Conservation (phyloP, 257 asterid genomes). For the Nicotiana paniculata region DNA sequence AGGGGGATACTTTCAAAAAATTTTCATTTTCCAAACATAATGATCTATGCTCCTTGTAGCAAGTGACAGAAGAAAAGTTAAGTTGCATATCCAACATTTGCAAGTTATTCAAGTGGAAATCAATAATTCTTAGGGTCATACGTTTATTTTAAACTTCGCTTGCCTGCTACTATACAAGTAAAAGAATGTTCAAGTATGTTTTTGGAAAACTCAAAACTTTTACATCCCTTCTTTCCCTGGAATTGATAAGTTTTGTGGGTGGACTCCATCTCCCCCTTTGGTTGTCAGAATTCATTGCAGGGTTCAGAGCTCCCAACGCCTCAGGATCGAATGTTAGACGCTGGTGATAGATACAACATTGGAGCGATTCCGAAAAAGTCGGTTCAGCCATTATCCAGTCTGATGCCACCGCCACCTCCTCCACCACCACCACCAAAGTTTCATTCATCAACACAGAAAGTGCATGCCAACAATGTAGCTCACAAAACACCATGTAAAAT, state of each 20-base stretch:
- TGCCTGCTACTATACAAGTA: background rate
- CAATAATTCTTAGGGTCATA: background rate
- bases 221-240: conserved; percentile 15
- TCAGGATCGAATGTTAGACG: conserved; percentile 58
- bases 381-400: conserved; percentile 31
- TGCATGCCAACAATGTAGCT: conserved; percentile 20
- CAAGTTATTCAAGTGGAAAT: background rate
- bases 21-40: background rate
- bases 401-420: conserved; percentile 23
- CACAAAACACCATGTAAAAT: conserved; percentile 29
- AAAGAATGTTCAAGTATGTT: background rate
- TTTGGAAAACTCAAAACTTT: background rate
- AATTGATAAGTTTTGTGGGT: conserved; percentile 37
- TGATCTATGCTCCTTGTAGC: background rate
- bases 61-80: background rate
- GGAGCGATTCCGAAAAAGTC: conserved; percentile 29
- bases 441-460: conserved; percentile 26
- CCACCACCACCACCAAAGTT: conserved; percentile 43
- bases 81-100: background rate
- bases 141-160: background rate
- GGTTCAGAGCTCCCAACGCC: conserved; percentile 59
- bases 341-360: conserved; percentile 45
- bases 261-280: conserved; percentile 26
- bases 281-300: conserved; percentile 53
- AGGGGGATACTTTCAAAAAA: background rate